Base-by-base conservation (phyloP, 2,329 filamentous ascomycete species). In the Gnomoniopsis sp. region DNA sequence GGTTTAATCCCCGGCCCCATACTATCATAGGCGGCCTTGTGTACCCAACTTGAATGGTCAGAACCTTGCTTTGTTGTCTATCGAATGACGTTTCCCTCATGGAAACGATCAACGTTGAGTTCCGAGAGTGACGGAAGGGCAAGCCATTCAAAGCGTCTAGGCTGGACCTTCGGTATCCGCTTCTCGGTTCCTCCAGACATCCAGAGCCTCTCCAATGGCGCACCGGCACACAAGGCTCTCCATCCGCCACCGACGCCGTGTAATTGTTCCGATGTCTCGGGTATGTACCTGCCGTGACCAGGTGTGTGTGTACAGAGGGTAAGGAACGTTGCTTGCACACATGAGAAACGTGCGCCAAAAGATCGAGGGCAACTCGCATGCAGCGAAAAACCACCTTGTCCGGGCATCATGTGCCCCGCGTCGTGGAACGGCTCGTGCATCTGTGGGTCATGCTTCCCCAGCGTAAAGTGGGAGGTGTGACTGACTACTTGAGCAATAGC, bases 181-280 rank as follows among this genome's bases (percentile, higher is more conserved):
- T 21, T 52, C 15, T 23, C 49, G 21, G 7, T 14, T 6, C 19
- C 6, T 26, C 22, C 17, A 15, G 19, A 50, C 19, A 41, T 15
- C 49, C 14, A 36, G 21, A 19, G 38, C 11, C 43, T 23, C 36
- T 51, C 49, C 17, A 15, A 41, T 12, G 36, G 49, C 22, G 6
- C 21, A 52, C 21, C 15, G 12, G n/a, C 19, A 19, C 22, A 52
- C 50, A 43, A 44, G 50, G 36, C 41, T 44, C n/a, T 41, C 14
- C 43, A 33, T 47, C 21, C 48, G 30, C 41, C 22, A 10, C 47
- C 34, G 55, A 49, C 51, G 47, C 51, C 22, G 26, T 49, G 55
- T 50, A 58, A 33, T 26, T 55, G 51, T 55, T 58, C 55, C 47
- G 47, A 58, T 58, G 48, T 58, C 53, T 59, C 57, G 53, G 53